Percentiles rank a stretch among this genome's conserved stretches.
These are phyloP conservation scores for Rhododendron griersonianum DNA, from an alignment of 148 eudicot genomes.

Conservation along the genomic window DNA sequence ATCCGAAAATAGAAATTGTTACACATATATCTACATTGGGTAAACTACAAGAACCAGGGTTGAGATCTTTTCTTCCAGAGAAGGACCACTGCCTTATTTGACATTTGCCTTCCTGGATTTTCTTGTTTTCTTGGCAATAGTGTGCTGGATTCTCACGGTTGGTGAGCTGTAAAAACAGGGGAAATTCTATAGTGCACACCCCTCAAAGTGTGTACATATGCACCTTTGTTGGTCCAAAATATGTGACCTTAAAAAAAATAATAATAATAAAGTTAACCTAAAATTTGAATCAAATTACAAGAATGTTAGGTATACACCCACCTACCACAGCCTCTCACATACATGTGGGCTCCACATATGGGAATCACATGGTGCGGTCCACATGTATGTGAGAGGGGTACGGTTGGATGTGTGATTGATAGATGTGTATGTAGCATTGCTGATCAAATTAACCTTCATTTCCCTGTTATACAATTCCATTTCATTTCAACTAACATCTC, in stretches of 20 bases:
- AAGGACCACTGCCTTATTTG: background rate
- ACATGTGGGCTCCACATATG: too few relatives aligned
- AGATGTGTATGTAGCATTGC: too few relatives aligned
- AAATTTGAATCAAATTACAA: too few relatives aligned
- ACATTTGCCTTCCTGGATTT: background rate
- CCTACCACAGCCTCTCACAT: too few relatives aligned
- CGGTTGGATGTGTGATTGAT: too few relatives aligned
- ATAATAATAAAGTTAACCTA: too few relatives aligned
- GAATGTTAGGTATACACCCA: too few relatives aligned
- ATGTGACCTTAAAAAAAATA: background rate
- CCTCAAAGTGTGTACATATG: background rate
- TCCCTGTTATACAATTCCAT: background rate
- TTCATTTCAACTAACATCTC: background rate
- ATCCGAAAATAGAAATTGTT: background rate
- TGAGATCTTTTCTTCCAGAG: background rate
- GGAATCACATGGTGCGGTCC: too few relatives aligned
- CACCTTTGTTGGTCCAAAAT: background rate
- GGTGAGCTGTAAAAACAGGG: background rate
- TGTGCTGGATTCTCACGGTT: constrained; percentile 1
- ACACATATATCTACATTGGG: background rate
- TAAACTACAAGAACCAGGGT: background rate
- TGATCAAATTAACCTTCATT: too few relatives aligned
- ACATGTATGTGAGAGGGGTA: too few relatives aligned
- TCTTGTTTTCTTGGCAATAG: background rate
- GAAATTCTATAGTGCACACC: background rate